These are phyloP conservation scores for Neopestalotiopsis rosae DNA, from an alignment of 2,329 filamentous ascomycete species.

Conservation along the genomic window DNA sequence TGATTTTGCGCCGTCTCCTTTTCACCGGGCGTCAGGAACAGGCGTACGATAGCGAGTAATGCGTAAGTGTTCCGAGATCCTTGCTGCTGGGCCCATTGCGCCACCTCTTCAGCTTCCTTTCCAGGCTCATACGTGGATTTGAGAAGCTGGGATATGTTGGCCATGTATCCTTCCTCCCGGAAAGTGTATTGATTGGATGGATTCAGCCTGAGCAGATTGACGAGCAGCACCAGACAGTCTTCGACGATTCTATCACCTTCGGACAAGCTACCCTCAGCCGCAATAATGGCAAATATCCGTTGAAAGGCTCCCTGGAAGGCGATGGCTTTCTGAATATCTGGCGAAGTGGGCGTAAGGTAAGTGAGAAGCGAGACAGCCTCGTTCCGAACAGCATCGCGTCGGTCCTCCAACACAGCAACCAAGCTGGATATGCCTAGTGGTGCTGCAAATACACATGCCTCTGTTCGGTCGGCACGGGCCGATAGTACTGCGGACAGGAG, in stretches of 20 bases:
- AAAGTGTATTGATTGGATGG: slow-evolving; percentile 93
- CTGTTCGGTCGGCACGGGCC: slow-evolving; percentile 86
- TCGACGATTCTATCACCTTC: slow-evolving; percentile 89
- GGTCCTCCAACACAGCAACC: slow-evolving; percentile 83
- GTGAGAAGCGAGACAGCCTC: slow-evolving; percentile 87
- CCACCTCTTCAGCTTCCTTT: slow-evolving; percentile 63
- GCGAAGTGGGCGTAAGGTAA: slow-evolving; percentile 83
- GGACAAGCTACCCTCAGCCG: slow-evolving; percentile 78
- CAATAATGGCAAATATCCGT: slow-evolving; percentile 81
- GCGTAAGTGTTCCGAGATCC: slow-evolving; percentile 92
- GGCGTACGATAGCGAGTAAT: slow-evolving; percentile 80
- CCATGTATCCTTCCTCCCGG: slow-evolving; percentile 84
- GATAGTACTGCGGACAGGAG: slow-evolving; percentile 85
- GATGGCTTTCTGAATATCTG: slow-evolving; percentile 92
- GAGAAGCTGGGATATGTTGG: slow-evolving; percentile 73
- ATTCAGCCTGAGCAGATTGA: slow-evolving; percentile 87
- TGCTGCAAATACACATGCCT: slow-evolving; percentile 91
- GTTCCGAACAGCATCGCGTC: slow-evolving; percentile 84
- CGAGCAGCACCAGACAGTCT: slow-evolving; percentile 88
- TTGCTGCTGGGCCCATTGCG: slow-evolving; percentile 77
- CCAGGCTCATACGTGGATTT: slow-evolving; percentile 60
- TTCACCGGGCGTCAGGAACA: slow-evolving; percentile 85
- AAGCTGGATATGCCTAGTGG: slow-evolving; percentile 87
- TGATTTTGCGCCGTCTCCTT: slow-evolving; percentile 84
- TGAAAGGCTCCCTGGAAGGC: slow-evolving; percentile 96